These are phyloP conservation scores for Astrothelium macrocarpum DNA, from an alignment of 495 filamentous ascomycete species.

Conservation along the genomic window DNA sequence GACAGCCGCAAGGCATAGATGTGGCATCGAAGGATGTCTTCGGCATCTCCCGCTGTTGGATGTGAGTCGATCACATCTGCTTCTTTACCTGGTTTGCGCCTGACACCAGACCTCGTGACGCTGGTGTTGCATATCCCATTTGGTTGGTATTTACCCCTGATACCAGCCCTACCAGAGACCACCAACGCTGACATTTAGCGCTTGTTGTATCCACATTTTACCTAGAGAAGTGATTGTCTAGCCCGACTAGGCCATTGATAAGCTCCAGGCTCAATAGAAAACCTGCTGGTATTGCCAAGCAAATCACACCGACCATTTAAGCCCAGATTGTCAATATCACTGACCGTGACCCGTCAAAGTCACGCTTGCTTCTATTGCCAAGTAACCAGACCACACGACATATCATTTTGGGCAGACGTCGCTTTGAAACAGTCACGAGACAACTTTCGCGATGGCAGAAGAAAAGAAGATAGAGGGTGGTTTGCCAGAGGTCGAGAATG, in stretches of 20 bases:
- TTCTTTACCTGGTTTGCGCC: not conserved
- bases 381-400: not conserved
- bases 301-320: not conserved
- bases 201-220: not conserved
- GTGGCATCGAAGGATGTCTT: not conserved
- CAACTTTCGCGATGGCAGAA: slow-evolving; percentile 1
- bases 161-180: slow-evolving; percentile 1
- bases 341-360: not conserved
- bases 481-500: slow-evolving; percentile 3
- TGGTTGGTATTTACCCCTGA: not conserved
- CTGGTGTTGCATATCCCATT: not conserved
- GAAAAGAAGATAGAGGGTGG: slow-evolving; percentile 1
- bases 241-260: not conserved
- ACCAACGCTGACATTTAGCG: not conserved
- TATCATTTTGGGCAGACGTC: not conserved
- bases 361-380: not conserved
- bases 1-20: not conserved
- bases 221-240: not conserved
- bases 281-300: not conserved
- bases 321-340: not conserved
- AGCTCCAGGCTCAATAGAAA: not conserved
- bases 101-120: not conserved
- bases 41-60: not conserved
- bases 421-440: not conserved
- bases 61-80: not conserved